These are phyloP conservation scores for Mycena albidolilacea DNA, from an alignment of 768 basidiomycete genomes.

Conservation along the genomic window DNA sequence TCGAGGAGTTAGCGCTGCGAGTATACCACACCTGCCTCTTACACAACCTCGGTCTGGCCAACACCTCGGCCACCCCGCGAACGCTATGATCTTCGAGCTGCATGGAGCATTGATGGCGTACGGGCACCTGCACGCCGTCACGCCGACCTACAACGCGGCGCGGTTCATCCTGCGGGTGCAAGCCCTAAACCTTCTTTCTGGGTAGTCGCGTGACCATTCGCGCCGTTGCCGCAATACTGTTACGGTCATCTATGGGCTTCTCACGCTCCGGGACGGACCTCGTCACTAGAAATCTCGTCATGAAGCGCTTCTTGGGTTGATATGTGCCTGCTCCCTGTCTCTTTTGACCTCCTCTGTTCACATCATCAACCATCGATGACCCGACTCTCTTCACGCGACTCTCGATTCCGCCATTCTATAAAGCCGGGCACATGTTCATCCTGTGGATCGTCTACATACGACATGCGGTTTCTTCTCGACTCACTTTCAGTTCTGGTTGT, in stretches of 20 bases:
- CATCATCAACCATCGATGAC: background rate
- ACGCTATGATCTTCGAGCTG: too few relatives aligned
- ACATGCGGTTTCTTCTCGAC: background rate
- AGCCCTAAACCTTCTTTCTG: too few relatives aligned
- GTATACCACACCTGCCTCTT: background rate
- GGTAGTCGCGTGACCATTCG: too few relatives aligned
- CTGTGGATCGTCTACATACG: background rate
- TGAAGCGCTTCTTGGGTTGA: background rate
- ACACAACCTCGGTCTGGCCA: background rate
- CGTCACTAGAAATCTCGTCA: constrained; percentile 10
- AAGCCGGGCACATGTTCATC: background rate
- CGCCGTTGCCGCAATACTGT: too few relatives aligned
- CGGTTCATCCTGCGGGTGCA: too few relatives aligned
- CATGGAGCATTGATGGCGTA: too few relatives aligned
- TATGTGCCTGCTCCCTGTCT: background rate
- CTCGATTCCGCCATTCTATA: background rate
- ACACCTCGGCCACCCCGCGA: background rate
- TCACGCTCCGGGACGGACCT: constrained; percentile 11
- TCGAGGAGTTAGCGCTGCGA: background rate
- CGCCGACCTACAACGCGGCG: too few relatives aligned
- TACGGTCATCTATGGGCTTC: background rate
- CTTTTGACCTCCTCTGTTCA: constrained; percentile 3
- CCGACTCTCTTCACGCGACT: background rate
- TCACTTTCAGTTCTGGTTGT: background rate
- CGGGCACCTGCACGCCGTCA: too few relatives aligned